Conservation (phyloP, 768 basidiomycete genomes). For the Daedalea quercina region DNA sequence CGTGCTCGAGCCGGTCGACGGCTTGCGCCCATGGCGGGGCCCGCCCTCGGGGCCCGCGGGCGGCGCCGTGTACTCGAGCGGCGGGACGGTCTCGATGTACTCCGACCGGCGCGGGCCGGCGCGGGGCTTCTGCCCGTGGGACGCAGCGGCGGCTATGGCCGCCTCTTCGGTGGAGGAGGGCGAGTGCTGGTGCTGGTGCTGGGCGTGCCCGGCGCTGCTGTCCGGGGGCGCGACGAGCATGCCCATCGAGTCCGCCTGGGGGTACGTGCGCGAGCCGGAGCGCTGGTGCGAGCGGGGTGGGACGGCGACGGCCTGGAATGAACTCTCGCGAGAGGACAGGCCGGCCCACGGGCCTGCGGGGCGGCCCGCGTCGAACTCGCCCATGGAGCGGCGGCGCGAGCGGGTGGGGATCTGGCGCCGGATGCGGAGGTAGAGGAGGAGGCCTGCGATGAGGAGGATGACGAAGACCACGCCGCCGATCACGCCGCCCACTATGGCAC, state of each 20-base stretch:
- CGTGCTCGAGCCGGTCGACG: constrained; percentile 3
- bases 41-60: constrained; percentile 2
- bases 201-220: neutral
- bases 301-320: constrained; percentile 9
- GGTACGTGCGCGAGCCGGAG: neutral
- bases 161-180: constrained; percentile 4
- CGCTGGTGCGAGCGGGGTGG: neutral
- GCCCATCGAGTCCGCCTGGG: neutral
- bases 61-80: constrained; percentile 1
- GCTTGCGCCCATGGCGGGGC: constrained; percentile 2
- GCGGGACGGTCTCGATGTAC: constrained; percentile 11
- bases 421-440: constrained; percentile 21
- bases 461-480: constrained; percentile 40
- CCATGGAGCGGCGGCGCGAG: constrained; percentile 8
- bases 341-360: constrained; percentile 14
- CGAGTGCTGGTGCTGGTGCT: neutral
- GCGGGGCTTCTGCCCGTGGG: constrained; percentile 10
- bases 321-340: constrained; percentile 16
- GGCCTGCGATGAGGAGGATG: constrained; percentile 26
- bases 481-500: constrained; percentile 45
- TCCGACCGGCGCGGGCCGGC: constrained; percentile 1
- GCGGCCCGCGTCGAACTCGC: constrained; percentile 1
- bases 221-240: neutral
- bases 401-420: constrained; percentile 13
- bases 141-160: too few relatives aligned